Base-by-base conservation (phyloP, 306 rosid species). In the Castanea crenata region DNA sequence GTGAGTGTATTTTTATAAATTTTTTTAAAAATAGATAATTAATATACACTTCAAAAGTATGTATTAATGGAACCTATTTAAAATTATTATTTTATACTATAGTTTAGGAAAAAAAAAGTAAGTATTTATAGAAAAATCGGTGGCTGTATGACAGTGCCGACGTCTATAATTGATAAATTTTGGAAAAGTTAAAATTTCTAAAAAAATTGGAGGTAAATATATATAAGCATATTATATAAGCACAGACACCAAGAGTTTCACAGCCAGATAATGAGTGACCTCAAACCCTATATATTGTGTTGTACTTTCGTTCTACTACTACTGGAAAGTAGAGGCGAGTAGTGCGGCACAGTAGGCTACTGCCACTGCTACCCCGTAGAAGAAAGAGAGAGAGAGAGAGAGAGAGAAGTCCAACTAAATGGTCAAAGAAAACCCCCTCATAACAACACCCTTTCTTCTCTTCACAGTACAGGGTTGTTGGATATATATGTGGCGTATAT, bases 281-380 rank as follows among this genome's bases (percentile, higher is more conserved):
- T 87, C 82, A 87, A 88, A 81, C 87, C 85, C 90, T 91, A 79
- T 87, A 89, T 77, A 91, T 69, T 46, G 78, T 27, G 61, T 19
- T 23, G 29, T 57, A 72, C 81, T 25, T 56, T 23, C 41, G 27
- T 19, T 57, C 46, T 44, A 8, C 49, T 54, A 5, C 41, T 14
- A 76, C 69, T 25, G 52, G 38, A 74, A 55, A 74, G 69, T 41
- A 41, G 12, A 41, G 46, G 46, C 46, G 12, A 81, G 41, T 72
- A 67, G 92, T 85, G 92, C 88, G 80, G 65, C 71, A 79, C 82
- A 15, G 73, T 79, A 19, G 23, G 29, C 9, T 49, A n/a, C 27
- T 15, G 52, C 72, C 7, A 9, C 52, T 68, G 72, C 72, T 68
- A 3, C 46, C 46, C 46, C 52, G 4, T 7, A 65, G 44, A 16